A percentile compares a stretch with the other conserved stretches of the same genome.
These are phyloP conservation scores for Aquilaria agallochum DNA, from an alignment of 441 rosid genomes.

Conservation along the genomic window DNA sequence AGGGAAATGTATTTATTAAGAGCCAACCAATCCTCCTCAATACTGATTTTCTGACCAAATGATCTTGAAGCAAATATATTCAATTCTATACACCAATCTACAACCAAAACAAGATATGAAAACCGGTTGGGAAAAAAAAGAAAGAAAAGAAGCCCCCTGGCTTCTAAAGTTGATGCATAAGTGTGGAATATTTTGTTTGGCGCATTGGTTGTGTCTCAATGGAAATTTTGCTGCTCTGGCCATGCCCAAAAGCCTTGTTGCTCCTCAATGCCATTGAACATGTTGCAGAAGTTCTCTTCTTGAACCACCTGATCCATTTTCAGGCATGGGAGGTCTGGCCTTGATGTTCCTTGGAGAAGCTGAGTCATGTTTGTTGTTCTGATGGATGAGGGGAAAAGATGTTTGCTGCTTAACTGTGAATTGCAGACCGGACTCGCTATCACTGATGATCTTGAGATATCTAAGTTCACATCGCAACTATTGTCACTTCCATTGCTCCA, in stretches of 20 bases:
- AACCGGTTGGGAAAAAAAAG: slow-evolving; percentile 9
- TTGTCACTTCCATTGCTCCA: slow-evolving; percentile 85
- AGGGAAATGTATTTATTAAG: slow-evolving; percentile 29
- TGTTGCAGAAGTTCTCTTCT: slow-evolving; percentile 68
- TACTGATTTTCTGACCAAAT: slow-evolving; percentile 21
- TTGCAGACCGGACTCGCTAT: slow-evolving; percentile 36
- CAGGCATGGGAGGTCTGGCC: slow-evolving; percentile 44
- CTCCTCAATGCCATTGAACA: slow-evolving; percentile 78
- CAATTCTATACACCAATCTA: slow-evolving; percentile 51
- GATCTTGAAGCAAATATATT: slow-evolving; percentile 30
- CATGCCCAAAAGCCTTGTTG: slow-evolving; percentile 78
- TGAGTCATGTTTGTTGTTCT: slow-evolving; percentile 53
- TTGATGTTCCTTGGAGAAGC: slow-evolving; percentile 45
- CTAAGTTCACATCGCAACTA: slow-evolving; percentile 62
- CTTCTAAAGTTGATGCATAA: slow-evolving; percentile 18
- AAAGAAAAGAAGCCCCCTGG: slow-evolving; percentile 15
- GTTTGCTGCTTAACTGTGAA: slow-evolving; percentile 34
- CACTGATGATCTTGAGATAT: slow-evolving; percentile 40
- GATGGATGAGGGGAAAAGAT: slow-evolving; percentile 46
- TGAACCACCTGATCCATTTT: slow-evolving; percentile 51
- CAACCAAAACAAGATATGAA: slow-evolving; percentile 24
- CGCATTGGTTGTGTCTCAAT: slow-evolving; percentile 31
- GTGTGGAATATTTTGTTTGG: slow-evolving; percentile 21
- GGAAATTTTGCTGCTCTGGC: slow-evolving; percentile 69
- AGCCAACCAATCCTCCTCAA: slow-evolving; percentile 22